Base-by-base conservation (phyloP, 116 monocot genomes). In the Papilionanthe hybrid region DNA sequence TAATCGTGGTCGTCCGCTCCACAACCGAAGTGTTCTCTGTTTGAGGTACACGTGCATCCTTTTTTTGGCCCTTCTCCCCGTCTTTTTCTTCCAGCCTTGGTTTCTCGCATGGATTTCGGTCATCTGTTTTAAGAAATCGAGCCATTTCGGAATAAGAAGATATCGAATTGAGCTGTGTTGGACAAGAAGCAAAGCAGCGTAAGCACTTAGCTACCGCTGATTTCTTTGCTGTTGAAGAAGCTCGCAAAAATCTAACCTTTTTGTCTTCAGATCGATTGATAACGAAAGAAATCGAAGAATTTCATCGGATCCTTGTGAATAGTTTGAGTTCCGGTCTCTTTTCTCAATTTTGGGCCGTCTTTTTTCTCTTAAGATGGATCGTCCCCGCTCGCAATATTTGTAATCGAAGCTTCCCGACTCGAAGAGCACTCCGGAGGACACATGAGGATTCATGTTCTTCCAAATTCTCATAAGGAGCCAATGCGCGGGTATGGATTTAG, bases 401-500 rank as follows among this genome's bases (percentile, higher is more conserved):
- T 45, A 45, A 73, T 43, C 82, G 78, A 79, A 68, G 80, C 66
- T 91, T 91, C 82, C 82, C 79, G 15, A 84, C 79, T 37, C 85
- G 87, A 12, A 79, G 89, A 43, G 89, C 89, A 7, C 47, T 92
- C 9, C 9, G 92, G 84, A 7, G 86, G 87, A 20, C 89, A 92
- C 79, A 84, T 87, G 92, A 87, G 92, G 81, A 89, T 86, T 12
- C 92, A 92, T 80, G 13, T 76, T 65, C 45, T 77, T 4, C n/a
- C 7, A 0, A 20, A 43, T 17, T 73, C 42, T 5, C 79, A 77
- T 2, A 48, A 78, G 63, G 30, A 44, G 60, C 57, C 72, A 7
- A 71, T 30, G 7, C 23, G 67, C 13, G 53, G 79, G 1, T 90
- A 87, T 53, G 83, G 74, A 43, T 74, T 89, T n/a, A 77, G 87